Evolutionary conservation across 305 asterid species (phyloP).

Genomic region (Solanum hybrid): DNA sequence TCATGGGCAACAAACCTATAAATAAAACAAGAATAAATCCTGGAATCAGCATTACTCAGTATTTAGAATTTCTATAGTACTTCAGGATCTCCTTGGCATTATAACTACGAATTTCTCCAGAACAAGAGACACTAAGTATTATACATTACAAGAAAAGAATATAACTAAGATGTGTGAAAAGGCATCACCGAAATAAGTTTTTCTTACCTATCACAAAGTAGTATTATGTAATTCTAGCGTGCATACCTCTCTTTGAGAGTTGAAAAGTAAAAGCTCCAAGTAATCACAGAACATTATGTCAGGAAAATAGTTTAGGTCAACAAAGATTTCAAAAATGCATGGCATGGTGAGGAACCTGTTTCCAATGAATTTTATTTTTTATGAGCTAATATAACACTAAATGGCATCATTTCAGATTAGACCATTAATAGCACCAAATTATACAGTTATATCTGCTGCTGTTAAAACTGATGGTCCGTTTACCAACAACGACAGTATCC

Average conservation of each 20-base stretch:
- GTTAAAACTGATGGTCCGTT: not conserved
- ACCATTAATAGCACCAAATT: not conserved
- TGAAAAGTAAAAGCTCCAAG: not conserved
- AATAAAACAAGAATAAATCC: constrained; percentile 8
- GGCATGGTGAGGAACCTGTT: not conserved
- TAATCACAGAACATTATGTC: not conserved
- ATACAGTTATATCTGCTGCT: not conserved
- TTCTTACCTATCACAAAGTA: not conserved
- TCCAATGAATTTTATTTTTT: not conserved
- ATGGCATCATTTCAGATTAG: not conserved
- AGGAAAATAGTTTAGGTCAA: not conserved
- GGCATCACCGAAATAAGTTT: not conserved
- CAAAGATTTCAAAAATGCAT: not conserved
- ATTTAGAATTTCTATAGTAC: not conserved
- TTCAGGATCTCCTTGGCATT: constrained; percentile 1
- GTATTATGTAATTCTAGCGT: not conserved
- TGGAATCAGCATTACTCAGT: not conserved
- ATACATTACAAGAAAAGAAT: not conserved
- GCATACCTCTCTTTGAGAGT: not conserved
- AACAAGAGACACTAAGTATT: not conserved
- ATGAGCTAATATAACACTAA: not conserved
- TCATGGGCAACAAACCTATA: constrained; percentile 66
- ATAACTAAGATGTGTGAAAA: not conserved
- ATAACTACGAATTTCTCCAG: not conserved
- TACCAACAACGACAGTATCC: not conserved